These are phyloP conservation scores for Suillus discolor DNA, from an alignment of 768 basidiomycete genomes.

Conservation along the genomic window DNA sequence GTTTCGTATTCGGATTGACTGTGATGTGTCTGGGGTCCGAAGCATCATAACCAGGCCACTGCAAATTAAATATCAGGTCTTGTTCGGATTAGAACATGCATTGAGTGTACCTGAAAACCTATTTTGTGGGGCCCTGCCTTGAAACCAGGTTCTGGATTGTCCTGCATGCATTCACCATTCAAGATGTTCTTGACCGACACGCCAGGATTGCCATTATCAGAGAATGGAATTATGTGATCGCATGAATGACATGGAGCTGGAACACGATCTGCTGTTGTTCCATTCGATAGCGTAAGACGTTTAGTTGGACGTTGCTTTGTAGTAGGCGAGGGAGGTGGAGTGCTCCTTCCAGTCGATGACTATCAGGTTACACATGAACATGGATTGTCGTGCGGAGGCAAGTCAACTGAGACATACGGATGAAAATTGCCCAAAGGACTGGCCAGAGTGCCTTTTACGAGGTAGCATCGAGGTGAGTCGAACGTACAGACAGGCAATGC, in stretches of 20 bases:
- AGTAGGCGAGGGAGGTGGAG: background rate
- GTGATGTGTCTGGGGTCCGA: conserved; percentile 11
- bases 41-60: conserved; percentile 29
- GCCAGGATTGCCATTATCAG: conserved; percentile 21
- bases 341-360: background rate
- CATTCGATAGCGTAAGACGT: background rate
- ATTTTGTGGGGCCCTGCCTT: background rate
- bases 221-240: conserved; percentile 20
- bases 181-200: conserved; percentile 19
- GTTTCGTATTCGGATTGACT: conserved; percentile 18
- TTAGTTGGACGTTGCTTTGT: background rate
- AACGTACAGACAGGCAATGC: too few species aligned
- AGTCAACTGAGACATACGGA: background rate
- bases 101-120: background rate
- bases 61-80: background rate
- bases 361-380: background rate
- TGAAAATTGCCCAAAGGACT: background rate
- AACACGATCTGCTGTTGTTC: conserved; percentile 12
- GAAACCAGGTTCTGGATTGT: conserved; percentile 8
- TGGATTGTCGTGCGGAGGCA: too few species aligned
- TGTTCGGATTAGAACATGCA: background rate
- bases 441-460: background rate
- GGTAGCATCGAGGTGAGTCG: background rate
- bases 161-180: conserved; percentile 10
- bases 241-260: conserved; percentile 16